Conservation (phyloP, 73 alveolate species). For the Durusdinium trenchii region DNA sequence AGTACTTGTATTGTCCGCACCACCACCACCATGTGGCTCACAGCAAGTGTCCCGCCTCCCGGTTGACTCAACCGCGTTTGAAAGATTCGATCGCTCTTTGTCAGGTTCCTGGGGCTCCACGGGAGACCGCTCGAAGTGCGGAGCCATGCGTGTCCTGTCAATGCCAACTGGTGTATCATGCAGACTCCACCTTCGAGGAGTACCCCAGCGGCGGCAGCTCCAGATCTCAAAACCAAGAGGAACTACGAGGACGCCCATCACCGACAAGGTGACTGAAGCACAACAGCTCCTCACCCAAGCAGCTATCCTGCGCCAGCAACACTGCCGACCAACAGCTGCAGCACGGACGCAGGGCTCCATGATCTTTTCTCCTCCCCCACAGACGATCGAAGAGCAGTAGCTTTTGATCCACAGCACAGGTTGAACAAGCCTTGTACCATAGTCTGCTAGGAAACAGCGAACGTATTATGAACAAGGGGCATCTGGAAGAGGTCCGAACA, state of each 20-base stretch:
- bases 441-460: background rate
- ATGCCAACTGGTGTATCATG: background rate
- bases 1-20: background rate
- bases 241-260: no score
- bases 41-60: background rate
- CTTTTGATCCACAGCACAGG: no score
- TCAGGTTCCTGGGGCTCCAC: background rate
- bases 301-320: background rate
- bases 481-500: background rate
- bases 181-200: background rate
- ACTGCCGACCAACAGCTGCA: background rate
- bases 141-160: background rate
- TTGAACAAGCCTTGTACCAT: no score
- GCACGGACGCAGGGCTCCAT: background rate
- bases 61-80: background rate
- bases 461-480: background rate
- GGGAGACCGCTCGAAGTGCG: background rate
- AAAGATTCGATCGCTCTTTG: background rate
- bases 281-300: background rate
- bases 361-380: no score
- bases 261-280: background rate
- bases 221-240: background rate
- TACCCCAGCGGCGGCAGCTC: background rate
- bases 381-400: background rate
- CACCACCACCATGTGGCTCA: background rate